A percentile compares a stretch with the other conserved stretches of the same genome.
These are phyloP conservation scores for Orbilia ellipsospora DNA, from an alignment of 2,329 filamentous ascomycete genomes.

Conservation along the genomic window DNA sequence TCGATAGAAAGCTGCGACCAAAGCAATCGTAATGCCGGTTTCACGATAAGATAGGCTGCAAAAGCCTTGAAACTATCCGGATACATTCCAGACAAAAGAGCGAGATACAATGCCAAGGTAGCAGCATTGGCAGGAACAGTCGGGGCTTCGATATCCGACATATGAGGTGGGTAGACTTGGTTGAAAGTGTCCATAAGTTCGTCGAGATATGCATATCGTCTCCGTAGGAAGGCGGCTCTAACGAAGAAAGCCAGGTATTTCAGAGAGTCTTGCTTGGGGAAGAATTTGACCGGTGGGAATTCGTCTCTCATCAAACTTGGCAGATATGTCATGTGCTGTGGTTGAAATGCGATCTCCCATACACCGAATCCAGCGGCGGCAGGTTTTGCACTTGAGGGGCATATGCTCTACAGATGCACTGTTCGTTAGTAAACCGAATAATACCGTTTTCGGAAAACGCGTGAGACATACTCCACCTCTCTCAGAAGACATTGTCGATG, in stretches of 20 bases:
- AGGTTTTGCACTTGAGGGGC: slow-evolving; percentile 20
- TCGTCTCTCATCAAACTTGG: slow-evolving; percentile 41
- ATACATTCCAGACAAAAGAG: slow-evolving; percentile 49
- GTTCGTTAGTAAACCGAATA: too few relatives aligned
- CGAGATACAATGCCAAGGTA: slow-evolving; percentile 44
- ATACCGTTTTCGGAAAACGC: too few relatives aligned
- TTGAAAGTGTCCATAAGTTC: slow-evolving; percentile 49
- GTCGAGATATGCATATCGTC: slow-evolving; percentile 44
- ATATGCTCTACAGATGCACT: too few relatives aligned
- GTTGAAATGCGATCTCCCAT: slow-evolving; percentile 51
- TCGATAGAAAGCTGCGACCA: slow-evolving; percentile 52
- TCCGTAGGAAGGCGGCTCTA: slow-evolving; percentile 28
- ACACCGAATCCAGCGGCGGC: slow-evolving; percentile 29
- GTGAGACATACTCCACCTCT: slow-evolving; percentile 3
- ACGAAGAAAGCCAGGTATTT: slow-evolving; percentile 31
- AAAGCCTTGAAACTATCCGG: slow-evolving; percentile 50
- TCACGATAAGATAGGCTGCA: slow-evolving; percentile 39
- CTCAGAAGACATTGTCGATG: slow-evolving; percentile 37
- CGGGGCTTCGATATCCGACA: slow-evolving; percentile 29
- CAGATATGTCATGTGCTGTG: slow-evolving; percentile 37
- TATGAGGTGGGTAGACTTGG: slow-evolving; percentile 34
- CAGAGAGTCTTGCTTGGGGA: slow-evolving; percentile 34
- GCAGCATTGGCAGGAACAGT: slow-evolving; percentile 32
- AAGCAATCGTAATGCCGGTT: slow-evolving; percentile 37
- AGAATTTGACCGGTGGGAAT: slow-evolving; percentile 45